A percentile compares a stretch with the other conserved stretches of the same genome.
phyloP scores from a whole-genome alignment of 441 rosid genomes.

The Gossypium lobatum region DNA sequence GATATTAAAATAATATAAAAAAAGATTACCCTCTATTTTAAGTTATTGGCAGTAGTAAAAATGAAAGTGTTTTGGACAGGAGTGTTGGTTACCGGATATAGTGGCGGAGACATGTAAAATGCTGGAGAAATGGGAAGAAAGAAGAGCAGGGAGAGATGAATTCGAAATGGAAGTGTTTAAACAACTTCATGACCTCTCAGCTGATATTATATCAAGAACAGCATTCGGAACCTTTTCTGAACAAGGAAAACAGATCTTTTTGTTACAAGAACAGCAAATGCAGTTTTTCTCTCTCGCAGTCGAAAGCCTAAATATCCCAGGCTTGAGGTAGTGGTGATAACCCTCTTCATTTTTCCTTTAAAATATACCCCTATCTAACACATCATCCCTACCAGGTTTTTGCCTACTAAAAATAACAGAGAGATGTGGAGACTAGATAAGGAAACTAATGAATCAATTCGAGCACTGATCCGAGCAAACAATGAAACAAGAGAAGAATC shows the following conservation, averaged over 20 bases:
- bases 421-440: conserved; percentile 57
- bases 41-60: background rate
- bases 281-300: conserved; percentile 48
- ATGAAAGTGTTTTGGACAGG: conserved; percentile 22
- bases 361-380: too few species aligned
- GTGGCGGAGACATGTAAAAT: conserved; percentile 35
- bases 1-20: too few species aligned
- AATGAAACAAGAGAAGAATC: conserved; percentile 27
- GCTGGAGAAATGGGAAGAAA: conserved; percentile 65
- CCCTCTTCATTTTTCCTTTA: background rate
- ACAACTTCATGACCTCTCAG: conserved; percentile 58
- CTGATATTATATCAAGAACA: conserved; percentile 70
- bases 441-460: conserved; percentile 51
- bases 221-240: conserved; percentile 76
- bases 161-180: conserved; percentile 56
- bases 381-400: conserved; percentile 37
- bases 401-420: conserved; percentile 72
- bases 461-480: conserved; percentile 39
- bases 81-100: conserved; percentile 60
- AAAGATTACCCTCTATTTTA: too few species aligned
- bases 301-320: conserved; percentile 62
- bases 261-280: conserved; percentile 63
- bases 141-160: conserved; percentile 45
- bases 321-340: conserved; percentile 50
- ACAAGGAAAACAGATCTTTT: conserved; percentile 67